These are phyloP conservation scores for Oryza rufipogon DNA, from an alignment of 176 grass and related monocot species.

Conservation along the genomic window DNA sequence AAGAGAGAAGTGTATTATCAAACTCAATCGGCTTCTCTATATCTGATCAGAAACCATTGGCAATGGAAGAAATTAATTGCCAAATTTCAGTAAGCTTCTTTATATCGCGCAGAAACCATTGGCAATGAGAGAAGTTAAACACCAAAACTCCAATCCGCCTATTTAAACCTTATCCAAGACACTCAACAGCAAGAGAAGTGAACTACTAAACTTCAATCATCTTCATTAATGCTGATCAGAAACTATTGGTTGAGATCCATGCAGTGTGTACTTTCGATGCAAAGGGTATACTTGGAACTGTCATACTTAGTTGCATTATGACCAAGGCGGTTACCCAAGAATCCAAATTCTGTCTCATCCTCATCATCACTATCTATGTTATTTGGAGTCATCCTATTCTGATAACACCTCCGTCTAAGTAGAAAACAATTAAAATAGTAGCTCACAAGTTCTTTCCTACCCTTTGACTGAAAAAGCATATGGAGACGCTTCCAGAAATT, in stretches of 20 bases:
- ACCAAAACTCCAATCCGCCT: background rate
- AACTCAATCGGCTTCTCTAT: background rate
- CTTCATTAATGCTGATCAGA: slow-evolving; percentile 22
- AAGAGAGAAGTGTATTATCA: background rate
- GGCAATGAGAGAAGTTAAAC: background rate
- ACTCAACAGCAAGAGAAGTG: background rate
- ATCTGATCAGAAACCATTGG: background rate
- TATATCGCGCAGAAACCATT: background rate
- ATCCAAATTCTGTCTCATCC: slow-evolving; percentile 60
- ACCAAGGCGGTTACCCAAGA: slow-evolving; percentile 62
- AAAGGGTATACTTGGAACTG: slow-evolving; percentile 41
- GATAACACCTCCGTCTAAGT: slow-evolving; percentile 69
- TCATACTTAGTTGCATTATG: slow-evolving; percentile 53
- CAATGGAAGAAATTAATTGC: background rate
- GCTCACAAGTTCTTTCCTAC: slow-evolving; percentile 65
- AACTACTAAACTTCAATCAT: slow-evolving; percentile 32
- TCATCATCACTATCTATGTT: slow-evolving; percentile 91
- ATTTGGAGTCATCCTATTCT: slow-evolving; percentile 66
- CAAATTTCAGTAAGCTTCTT: background rate
- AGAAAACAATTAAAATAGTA: slow-evolving; percentile 95
- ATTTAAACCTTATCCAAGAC: background rate
- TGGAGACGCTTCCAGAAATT: slow-evolving; percentile 62
- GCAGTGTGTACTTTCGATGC: slow-evolving; percentile 63
- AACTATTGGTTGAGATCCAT: slow-evolving; percentile 71
- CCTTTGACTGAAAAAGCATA: slow-evolving; percentile 50